Conservation (phyloP, 352 stramenopile species). For the Peronospora destructor region DNA sequence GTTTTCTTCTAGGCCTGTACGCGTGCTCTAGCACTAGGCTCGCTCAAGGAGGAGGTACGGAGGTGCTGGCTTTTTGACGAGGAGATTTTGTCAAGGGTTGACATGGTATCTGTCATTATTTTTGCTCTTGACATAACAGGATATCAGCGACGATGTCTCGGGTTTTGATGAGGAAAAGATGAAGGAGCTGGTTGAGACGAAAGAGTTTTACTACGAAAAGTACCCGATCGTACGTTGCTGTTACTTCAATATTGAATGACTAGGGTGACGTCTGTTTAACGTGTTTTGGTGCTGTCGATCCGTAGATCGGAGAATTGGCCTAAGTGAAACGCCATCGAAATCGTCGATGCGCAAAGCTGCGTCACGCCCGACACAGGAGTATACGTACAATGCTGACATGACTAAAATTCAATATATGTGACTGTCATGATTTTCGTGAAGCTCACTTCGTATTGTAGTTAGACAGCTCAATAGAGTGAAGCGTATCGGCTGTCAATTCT, state of each 20-base stretch:
- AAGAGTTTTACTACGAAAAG: slow-evolving; percentile 77
- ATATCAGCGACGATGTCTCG: slow-evolving; percentile 64
- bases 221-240: slow-evolving; percentile 69
- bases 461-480: slow-evolving; percentile 47
- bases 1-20: slow-evolving; percentile 51
- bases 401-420: slow-evolving; percentile 7
- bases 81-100: not conserved
- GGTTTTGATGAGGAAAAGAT: slow-evolving; percentile 60
- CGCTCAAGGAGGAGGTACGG: slow-evolving; percentile 57
- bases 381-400: not conserved
- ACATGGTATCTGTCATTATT: not conserved
- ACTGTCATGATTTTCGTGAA: not conserved
- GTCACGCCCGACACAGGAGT: not conserved
- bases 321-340: slow-evolving; percentile 9
- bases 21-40: slow-evolving; percentile 58
- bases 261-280: not conserved
- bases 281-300: slow-evolving; percentile 1
- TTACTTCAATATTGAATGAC: not conserved
- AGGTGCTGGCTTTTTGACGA: not conserved
- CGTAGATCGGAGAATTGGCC: slow-evolving; percentile 50
- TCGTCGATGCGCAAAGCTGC: slow-evolving; percentile 5
- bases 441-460: slow-evolving; percentile 11
- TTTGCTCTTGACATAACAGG: slow-evolving; percentile 22
- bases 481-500: slow-evolving; percentile 46
- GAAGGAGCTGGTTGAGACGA: slow-evolving; percentile 59